phyloP scores from a whole-genome alignment of 768 basidiomycete species.

The Galerina sulciceps region DNA sequence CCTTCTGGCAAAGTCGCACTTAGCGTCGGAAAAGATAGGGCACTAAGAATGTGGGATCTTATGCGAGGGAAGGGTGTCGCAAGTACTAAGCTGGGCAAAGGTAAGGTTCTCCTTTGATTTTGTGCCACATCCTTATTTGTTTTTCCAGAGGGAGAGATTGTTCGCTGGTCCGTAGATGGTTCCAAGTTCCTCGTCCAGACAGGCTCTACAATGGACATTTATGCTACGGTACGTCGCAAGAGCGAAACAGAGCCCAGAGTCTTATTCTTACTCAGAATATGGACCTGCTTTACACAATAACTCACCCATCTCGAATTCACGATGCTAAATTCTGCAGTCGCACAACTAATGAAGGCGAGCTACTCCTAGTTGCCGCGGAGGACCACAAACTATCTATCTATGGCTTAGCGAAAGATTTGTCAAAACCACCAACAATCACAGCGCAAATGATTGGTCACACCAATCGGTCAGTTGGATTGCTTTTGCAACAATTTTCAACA shows the following conservation, averaged over 20 bases:
- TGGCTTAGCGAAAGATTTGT: slow-evolving; percentile 49
- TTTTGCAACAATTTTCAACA: neutral
- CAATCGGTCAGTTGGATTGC: slow-evolving; percentile 69
- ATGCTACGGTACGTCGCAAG: slow-evolving; percentile 61
- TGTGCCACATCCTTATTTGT: neutral
- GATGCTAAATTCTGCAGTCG: slow-evolving; percentile 77
- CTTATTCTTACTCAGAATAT: slow-evolving; percentile 61
- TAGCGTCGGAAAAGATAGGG: slow-evolving; percentile 88
- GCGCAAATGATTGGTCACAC: slow-evolving; percentile 80
- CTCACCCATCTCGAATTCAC: slow-evolving; percentile 84
- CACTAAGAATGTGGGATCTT: slow-evolving; percentile 97
- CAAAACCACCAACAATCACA: slow-evolving; percentile 57
- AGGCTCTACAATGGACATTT: slow-evolving; percentile 78
- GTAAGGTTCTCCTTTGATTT: slow-evolving; percentile 40
- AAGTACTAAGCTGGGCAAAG: slow-evolving; percentile 88
- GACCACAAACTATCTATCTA: slow-evolving; percentile 89
- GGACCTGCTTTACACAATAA: slow-evolving; percentile 71
- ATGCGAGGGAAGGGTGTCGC: slow-evolving; percentile 93
- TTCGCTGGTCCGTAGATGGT: slow-evolving; percentile 84
- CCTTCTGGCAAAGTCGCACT: slow-evolving; percentile 91
- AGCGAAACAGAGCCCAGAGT: neutral
- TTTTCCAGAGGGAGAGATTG: slow-evolving; percentile 83
- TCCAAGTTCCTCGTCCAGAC: slow-evolving; percentile 81
- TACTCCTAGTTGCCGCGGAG: slow-evolving; percentile 86
- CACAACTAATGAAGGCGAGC: slow-evolving; percentile 58